A percentile compares a stretch with the other conserved stretches of the same genome.
phyloP scores from a whole-genome alignment of 148 eudicot species.

The Suaeda aralocaspica region DNA sequence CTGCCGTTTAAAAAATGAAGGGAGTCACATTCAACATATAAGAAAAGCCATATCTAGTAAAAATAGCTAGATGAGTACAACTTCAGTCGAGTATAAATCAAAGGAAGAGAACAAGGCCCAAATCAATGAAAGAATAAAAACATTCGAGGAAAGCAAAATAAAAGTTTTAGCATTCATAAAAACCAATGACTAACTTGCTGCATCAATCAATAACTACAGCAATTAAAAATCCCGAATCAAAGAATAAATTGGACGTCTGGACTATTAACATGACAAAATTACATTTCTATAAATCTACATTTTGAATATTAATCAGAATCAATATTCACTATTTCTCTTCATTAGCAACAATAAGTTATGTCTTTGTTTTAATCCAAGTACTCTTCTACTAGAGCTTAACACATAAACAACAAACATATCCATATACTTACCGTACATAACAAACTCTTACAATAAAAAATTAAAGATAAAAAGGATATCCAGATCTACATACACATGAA shows the following conservation, averaged over 20 bases:
- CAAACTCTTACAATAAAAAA: not conserved
- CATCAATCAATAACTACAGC: not conserved
- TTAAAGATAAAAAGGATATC: too few relatives aligned
- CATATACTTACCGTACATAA: not conserved
- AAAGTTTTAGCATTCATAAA: not conserved
- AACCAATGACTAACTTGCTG: not conserved
- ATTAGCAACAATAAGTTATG: too few relatives aligned
- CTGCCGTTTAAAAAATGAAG: not conserved
- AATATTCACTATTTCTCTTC: too few relatives aligned
- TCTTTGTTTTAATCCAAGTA: too few relatives aligned
- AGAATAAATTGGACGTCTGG: not conserved
- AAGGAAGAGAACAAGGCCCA: not conserved
- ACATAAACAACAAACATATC: not conserved
- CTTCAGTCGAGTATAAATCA: too few relatives aligned
- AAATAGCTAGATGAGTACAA: too few relatives aligned
- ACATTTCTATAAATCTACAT: not conserved
- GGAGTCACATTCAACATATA: too few relatives aligned
- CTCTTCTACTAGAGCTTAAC: not conserved
- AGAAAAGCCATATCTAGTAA: too few relatives aligned
- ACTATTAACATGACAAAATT: not conserved
- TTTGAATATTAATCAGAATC: not conserved
- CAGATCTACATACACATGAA: not conserved
- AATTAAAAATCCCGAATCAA: not conserved
- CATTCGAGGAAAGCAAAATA: not conserved
- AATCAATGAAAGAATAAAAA: not conserved